Evolutionary conservation across 768 basidiomycete genomes (phyloP).

Genomic region (Lactarius hatsudake): DNA sequence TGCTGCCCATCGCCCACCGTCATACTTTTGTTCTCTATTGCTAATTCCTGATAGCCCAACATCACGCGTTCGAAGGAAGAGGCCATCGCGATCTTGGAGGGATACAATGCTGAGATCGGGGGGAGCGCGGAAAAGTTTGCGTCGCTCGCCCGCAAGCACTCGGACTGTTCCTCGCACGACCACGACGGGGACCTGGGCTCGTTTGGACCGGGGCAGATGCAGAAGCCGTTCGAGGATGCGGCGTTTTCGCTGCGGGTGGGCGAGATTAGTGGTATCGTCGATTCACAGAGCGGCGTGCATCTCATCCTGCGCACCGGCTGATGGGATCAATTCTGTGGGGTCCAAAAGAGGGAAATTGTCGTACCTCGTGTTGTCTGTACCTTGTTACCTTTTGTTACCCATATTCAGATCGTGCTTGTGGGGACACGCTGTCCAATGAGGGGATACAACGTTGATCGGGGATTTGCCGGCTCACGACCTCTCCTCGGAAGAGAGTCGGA

Average conservation of each 20-base stretch:
- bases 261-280: slow-evolving; percentile 77
- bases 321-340: slow-evolving; percentile 26
- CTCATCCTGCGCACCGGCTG: slow-evolving; percentile 83
- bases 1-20: neutral
- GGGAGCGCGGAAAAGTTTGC: slow-evolving; percentile 59
- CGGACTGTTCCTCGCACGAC: slow-evolving; percentile 86
- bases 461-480: too few relatives aligned
- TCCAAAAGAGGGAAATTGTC: neutral
- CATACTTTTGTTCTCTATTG: neutral
- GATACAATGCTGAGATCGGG: slow-evolving; percentile 60
- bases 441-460: too few relatives aligned
- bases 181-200: slow-evolving; percentile 84
- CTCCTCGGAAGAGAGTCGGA: too few relatives aligned
- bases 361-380: neutral
- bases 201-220: slow-evolving; percentile 90
- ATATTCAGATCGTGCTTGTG: neutral
- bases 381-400: neutral
- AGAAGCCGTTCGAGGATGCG: slow-evolving; percentile 94
- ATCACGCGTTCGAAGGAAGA: slow-evolving; percentile 89
- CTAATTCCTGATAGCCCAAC: slow-evolving; percentile 43
- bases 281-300: slow-evolving; percentile 94
- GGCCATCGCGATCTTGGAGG: slow-evolving; percentile 74
- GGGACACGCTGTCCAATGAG: neutral
- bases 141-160: slow-evolving; percentile 69
- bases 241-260: slow-evolving; percentile 69